phyloP scores from a whole-genome alignment of 192 early-diverging fungal species.

The Haplosporangium gracile region DNA sequence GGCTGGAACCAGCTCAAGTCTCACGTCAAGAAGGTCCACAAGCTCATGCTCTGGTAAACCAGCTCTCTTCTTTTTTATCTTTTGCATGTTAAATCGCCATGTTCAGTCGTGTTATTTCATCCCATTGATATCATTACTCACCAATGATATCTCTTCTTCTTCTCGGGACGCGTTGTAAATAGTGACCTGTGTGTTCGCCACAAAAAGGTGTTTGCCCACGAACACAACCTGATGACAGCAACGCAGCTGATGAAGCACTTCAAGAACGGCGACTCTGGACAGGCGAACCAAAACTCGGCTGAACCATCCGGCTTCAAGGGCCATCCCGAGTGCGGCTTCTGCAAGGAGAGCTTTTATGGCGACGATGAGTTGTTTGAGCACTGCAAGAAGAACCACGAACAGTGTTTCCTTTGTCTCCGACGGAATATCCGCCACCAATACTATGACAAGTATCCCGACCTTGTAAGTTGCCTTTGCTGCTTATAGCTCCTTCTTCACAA shows the following conservation, averaged over 20 bases:
- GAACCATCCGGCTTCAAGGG: slow-evolving; percentile 79
- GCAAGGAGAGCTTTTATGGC: slow-evolving; percentile 84
- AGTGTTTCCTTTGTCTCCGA: slow-evolving; percentile 90
- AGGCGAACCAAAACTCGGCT: slow-evolving; percentile 59
- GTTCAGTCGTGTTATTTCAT: background rate
- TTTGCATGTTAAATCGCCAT: no score
- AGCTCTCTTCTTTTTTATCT: background rate
- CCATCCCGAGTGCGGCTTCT: slow-evolving; percentile 95
- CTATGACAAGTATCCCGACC: slow-evolving; percentile 82
- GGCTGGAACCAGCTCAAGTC: slow-evolving; percentile 90
- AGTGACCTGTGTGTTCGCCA: slow-evolving; percentile 90
- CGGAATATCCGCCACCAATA: slow-evolving; percentile 86
- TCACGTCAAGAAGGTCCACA: slow-evolving; percentile 85
- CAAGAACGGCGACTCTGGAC: slow-evolving; percentile 71
- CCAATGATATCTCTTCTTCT: background rate
- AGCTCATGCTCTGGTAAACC: slow-evolving; percentile 78
- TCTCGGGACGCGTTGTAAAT: slow-evolving; percentile 14
- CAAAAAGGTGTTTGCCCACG: slow-evolving; percentile 95
- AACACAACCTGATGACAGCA: slow-evolving; percentile 88
- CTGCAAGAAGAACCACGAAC: slow-evolving; percentile 93
- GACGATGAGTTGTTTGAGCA: slow-evolving; percentile 96
- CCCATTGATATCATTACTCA: background rate
- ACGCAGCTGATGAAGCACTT: slow-evolving; percentile 84
- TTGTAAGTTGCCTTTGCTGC: slow-evolving; percentile 71
- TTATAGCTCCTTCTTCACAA: background rate